A percentile compares a stretch with the other conserved stretches of the same genome.
Evolutionary conservation across 345 rosid species (phyloP).

Genomic region (Brassica nigra): DNA sequence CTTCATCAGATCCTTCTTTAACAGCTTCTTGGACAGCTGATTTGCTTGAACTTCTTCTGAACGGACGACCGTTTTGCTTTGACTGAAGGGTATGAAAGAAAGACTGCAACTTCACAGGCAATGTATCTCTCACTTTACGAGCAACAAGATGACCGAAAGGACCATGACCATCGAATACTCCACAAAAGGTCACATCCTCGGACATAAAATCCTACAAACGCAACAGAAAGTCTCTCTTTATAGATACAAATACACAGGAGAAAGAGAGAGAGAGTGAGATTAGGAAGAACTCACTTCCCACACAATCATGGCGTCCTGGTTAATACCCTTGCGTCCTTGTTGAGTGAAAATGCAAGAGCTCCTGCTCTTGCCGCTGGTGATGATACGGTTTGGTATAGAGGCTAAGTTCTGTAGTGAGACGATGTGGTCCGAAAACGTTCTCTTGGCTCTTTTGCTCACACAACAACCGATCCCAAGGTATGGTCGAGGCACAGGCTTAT

Average conservation of each 20-base stretch:
- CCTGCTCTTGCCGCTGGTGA: constrained; percentile 79
- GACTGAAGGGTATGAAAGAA: constrained; percentile 54
- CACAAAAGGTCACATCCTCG: constrained; percentile 90
- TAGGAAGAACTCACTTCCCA: constrained; percentile 83
- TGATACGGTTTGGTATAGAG: constrained; percentile 74
- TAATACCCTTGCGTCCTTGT: constrained; percentile 98
- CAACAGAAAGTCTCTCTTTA: background rate
- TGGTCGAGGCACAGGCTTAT: constrained; percentile 43
- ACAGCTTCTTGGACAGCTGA: constrained; percentile 53
- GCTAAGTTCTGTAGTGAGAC: constrained; percentile 61
- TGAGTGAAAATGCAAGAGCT: constrained; percentile 92
- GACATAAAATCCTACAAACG: constrained; percentile 55
- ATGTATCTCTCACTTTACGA: constrained; percentile 85
- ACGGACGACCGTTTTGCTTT: constrained; percentile 56
- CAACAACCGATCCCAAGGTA: constrained; percentile 61
- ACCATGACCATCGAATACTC: constrained; percentile 98
- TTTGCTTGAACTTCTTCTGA: constrained; percentile 58
- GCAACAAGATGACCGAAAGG: constrained; percentile 99
- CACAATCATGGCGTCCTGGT: constrained; percentile 97
- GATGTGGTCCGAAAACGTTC: constrained; percentile 75
- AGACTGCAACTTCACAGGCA: constrained; percentile 78
- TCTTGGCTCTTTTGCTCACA: constrained; percentile 51
- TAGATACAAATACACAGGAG: constrained; percentile 9
- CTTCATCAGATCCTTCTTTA: constrained; percentile 61
- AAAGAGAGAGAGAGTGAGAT: constrained; percentile 23